These are phyloP conservation scores for Aspergillus spinulosporus DNA, from an alignment of 2,329 filamentous ascomycete genomes.

Conservation along the genomic window DNA sequence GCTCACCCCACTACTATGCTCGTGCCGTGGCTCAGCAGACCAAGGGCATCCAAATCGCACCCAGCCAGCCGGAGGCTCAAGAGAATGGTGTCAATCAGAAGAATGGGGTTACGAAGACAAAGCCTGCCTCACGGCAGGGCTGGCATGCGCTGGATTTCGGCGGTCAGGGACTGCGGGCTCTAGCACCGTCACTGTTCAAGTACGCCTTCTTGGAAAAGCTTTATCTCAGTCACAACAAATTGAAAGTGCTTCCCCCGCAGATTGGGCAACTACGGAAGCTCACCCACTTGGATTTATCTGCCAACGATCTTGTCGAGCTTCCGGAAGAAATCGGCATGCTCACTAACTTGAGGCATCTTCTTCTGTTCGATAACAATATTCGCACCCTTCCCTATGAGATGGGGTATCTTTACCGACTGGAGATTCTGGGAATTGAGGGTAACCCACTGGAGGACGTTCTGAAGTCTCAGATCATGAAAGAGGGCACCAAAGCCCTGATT, in stretches of 20 bases:
- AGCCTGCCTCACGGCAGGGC: slow-evolving; percentile 64
- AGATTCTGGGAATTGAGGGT: slow-evolving; percentile 87
- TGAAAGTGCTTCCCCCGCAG: slow-evolving; percentile 73
- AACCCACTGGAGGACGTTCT: slow-evolving; percentile 77
- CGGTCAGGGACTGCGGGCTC: slow-evolving; percentile 86
- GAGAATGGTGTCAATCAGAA: slow-evolving; percentile 56
- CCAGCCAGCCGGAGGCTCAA: slow-evolving; percentile 51
- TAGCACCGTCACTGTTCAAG: slow-evolving; percentile 76
- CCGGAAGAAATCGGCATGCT: slow-evolving; percentile 96
- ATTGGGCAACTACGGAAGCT: slow-evolving; percentile 82
- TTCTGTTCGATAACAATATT: slow-evolving; percentile 89
- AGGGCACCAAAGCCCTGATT: slow-evolving; percentile 83
- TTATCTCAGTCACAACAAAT: slow-evolving; percentile 90
- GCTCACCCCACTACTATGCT: slow-evolving; percentile 70
- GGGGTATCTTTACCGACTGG: slow-evolving; percentile 82
- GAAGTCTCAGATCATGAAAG: slow-evolving; percentile 80
- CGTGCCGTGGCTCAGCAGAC: slow-evolving; percentile 49
- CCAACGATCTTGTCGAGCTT: slow-evolving; percentile 78
- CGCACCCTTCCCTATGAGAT: slow-evolving; percentile 79
- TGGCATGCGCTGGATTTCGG: slow-evolving; percentile 95
- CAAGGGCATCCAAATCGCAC: slow-evolving; percentile 48
- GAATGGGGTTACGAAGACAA: slow-evolving; percentile 65
- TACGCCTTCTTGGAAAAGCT: slow-evolving; percentile 90
- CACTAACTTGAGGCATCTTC: slow-evolving; percentile 80
- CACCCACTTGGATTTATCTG: slow-evolving; percentile 80